Percentiles rank a stretch among this genome's conserved stretches.
phyloP scores from a whole-genome alignment of 768 basidiomycete species.

The Erythrobasidium yunnanense region DNA sequence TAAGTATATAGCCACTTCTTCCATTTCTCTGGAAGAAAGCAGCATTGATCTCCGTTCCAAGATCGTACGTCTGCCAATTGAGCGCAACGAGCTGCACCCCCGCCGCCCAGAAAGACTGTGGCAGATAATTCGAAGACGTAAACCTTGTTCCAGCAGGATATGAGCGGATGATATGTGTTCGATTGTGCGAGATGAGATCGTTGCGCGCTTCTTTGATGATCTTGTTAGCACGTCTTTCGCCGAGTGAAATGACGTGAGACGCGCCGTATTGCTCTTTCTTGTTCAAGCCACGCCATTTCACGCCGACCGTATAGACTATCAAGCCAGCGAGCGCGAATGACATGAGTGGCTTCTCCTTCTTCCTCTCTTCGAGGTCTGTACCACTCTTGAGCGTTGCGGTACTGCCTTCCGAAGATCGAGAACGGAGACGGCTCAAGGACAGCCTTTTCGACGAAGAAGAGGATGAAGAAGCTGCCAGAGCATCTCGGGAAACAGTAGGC shows the following conservation, averaged over 20 bases:
- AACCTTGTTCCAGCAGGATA: constrained; percentile 78
- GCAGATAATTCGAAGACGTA: constrained; percentile 74
- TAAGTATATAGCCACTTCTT: constrained; percentile 78
- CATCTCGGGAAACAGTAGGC: too few relatives aligned
- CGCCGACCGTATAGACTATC: constrained; percentile 87
- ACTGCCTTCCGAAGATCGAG: constrained; percentile 3
- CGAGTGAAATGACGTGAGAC: constrained; percentile 84
- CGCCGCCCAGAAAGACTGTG: constrained; percentile 76
- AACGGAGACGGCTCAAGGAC: not conserved
- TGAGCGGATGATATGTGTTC: constrained; percentile 66
- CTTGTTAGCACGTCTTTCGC: constrained; percentile 68
- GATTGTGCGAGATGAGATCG: constrained; percentile 70
- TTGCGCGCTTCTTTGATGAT: constrained; percentile 49
- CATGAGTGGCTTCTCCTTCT: constrained; percentile 45
- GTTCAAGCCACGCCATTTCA: constrained; percentile 84
- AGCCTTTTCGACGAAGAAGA: too few relatives aligned
- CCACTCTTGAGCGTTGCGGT: not conserved
- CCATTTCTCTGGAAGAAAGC: constrained; percentile 92
- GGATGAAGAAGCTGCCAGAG: too few relatives aligned
- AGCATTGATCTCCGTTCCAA: constrained; percentile 82
- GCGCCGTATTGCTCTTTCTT: constrained; percentile 72
- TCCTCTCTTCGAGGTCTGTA: not conserved
- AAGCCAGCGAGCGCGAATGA: constrained; percentile 61
- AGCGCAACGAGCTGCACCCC: constrained; percentile 84
- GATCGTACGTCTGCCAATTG: constrained; percentile 93